phyloP scores from a whole-genome alignment of 1,284 basidiomycete species.

The Cutaneotrichosporon sp. region DNA sequence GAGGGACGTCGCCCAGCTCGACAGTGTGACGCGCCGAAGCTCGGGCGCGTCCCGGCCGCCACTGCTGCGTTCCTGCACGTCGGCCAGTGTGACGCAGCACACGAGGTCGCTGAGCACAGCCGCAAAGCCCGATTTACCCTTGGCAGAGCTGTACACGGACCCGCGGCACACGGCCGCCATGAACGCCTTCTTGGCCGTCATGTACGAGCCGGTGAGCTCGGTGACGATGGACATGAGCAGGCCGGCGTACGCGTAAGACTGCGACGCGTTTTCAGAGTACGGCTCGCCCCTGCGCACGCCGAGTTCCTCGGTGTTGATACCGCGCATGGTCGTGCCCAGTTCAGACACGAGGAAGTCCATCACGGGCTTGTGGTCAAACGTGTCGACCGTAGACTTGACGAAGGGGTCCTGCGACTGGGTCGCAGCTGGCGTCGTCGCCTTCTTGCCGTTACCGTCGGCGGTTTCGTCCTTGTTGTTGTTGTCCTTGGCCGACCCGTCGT shows the following conservation, averaged over 20 bases:
- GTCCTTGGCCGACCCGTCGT: no score
- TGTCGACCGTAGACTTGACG: constrained; percentile 37
- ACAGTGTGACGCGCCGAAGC: constrained; percentile 53
- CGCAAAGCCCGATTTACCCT: constrained; percentile 21
- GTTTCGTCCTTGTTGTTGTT: constrained; percentile 2
- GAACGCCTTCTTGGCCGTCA: constrained; percentile 82
- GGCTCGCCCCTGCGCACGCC: constrained; percentile 8
- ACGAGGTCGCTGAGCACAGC: constrained; percentile 70
- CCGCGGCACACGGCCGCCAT: constrained; percentile 64
- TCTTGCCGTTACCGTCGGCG: constrained; percentile 7
- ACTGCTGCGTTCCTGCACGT: constrained; percentile 13
- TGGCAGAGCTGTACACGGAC: constrained; percentile 53
- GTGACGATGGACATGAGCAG: constrained; percentile 89
- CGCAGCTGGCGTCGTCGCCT: not conserved
- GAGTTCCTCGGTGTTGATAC: constrained; percentile 15
- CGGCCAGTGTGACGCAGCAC: constrained; percentile 62
- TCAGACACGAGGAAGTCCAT: constrained; percentile 36
- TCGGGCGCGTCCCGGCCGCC: constrained; percentile 6
- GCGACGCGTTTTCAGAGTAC: constrained; percentile 3
- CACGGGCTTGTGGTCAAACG: constrained; percentile 18
- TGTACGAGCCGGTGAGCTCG: constrained; percentile 89
- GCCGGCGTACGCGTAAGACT: constrained; percentile 57
- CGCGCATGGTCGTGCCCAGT: constrained; percentile 18
- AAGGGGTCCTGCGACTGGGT: constrained; percentile 50
- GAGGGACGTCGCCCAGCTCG: constrained; percentile 80